phyloP scores from a whole-genome alignment of 2,329 filamentous ascomycete species.

The Ophiobolus disseminans region DNA sequence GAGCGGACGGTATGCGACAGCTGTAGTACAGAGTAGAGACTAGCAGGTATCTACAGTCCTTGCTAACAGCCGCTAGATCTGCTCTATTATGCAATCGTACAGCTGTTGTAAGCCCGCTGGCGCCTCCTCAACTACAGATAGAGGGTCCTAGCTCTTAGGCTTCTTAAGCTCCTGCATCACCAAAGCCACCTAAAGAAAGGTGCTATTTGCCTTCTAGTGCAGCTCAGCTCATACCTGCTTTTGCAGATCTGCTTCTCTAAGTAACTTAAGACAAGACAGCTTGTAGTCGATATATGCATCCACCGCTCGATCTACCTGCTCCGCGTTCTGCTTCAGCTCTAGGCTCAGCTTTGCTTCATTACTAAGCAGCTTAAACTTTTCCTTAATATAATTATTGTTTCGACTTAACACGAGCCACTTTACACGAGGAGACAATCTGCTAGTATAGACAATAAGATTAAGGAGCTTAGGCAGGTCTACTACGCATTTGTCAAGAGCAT shows the following conservation, averaged over 20 bases:
- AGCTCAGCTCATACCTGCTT: constrained; percentile 38
- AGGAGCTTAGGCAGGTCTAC: constrained; percentile 8
- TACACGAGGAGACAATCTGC: constrained; percentile 6
- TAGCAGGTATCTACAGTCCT: constrained; percentile 30
- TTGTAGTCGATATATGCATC: constrained; percentile 48
- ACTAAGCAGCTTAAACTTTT: constrained; percentile 27
- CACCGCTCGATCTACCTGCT: constrained; percentile 46
- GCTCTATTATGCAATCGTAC: constrained; percentile 50
- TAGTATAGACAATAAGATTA: constrained; percentile 3
- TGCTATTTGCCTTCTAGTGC: constrained; percentile 46
- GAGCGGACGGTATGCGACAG: constrained; percentile 24
- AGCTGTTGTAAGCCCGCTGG: constrained; percentile 48
- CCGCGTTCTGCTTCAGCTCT: constrained; percentile 43
- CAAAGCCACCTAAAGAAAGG: constrained; percentile 39
- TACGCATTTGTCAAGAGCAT: constrained; percentile 18
- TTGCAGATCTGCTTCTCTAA: constrained; percentile 40
- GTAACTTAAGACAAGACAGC: constrained; percentile 35
- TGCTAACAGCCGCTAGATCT: constrained; percentile 38
- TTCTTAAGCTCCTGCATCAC: constrained; percentile 47
- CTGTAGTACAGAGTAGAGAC: constrained; percentile 44
- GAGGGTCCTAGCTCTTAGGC: constrained; percentile 5
- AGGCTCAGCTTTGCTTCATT: constrained; percentile 37
- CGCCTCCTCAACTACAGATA: constrained; percentile 10
- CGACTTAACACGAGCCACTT: constrained; percentile 27
- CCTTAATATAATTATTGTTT: constrained; percentile 42